These are phyloP conservation scores for Lumnitzera littorea DNA, from an alignment of 345 rosid species.

Conservation along the genomic window DNA sequence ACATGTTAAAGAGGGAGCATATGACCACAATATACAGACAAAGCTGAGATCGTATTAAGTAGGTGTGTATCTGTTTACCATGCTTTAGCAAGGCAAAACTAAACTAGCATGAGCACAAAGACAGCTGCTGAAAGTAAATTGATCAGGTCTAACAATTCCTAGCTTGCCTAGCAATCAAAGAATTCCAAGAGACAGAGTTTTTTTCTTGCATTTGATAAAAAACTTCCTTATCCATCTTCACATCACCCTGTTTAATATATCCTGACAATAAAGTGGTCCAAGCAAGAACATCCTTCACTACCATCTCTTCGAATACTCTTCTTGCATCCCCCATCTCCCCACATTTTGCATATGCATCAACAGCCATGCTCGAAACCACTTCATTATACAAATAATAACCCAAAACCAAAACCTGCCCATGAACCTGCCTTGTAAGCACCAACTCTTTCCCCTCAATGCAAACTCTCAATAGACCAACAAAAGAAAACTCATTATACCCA, in stretches of 20 bases:
- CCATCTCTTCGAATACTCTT: slow-evolving; percentile 59
- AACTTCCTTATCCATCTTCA: slow-evolving; percentile 46
- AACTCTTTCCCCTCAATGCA: slow-evolving; percentile 46
- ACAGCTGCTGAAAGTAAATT: slow-evolving; percentile 70
- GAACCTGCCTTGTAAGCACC: slow-evolving; percentile 51
- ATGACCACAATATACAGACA: slow-evolving; percentile 52
- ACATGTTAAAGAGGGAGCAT: slow-evolving; percentile 84
- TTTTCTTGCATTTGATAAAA: slow-evolving; percentile 60
- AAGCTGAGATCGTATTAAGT: slow-evolving; percentile 37
- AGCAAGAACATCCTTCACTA: slow-evolving; percentile 43
- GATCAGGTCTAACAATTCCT: slow-evolving; percentile 58
- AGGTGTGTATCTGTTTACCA: slow-evolving; percentile 69
- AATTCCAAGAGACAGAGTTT: slow-evolving; percentile 65
- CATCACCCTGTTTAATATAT: slow-evolving; percentile 50
- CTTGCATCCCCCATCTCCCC: slow-evolving; percentile 47
- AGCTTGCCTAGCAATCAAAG: slow-evolving; percentile 70
- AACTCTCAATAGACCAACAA: slow-evolving; percentile 52
- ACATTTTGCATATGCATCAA: slow-evolving; percentile 67
- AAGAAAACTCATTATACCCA: slow-evolving; percentile 54
- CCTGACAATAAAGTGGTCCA: slow-evolving; percentile 83
- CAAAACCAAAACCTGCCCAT: slow-evolving; percentile 62
- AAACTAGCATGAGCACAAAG: slow-evolving; percentile 69
- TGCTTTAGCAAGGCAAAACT: slow-evolving; percentile 49
- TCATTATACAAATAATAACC: slow-evolving; percentile 52
- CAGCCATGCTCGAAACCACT: slow-evolving; percentile 44